phyloP scores from a whole-genome alignment of 306 rosid species.

The Cicer yamashitae region DNA sequence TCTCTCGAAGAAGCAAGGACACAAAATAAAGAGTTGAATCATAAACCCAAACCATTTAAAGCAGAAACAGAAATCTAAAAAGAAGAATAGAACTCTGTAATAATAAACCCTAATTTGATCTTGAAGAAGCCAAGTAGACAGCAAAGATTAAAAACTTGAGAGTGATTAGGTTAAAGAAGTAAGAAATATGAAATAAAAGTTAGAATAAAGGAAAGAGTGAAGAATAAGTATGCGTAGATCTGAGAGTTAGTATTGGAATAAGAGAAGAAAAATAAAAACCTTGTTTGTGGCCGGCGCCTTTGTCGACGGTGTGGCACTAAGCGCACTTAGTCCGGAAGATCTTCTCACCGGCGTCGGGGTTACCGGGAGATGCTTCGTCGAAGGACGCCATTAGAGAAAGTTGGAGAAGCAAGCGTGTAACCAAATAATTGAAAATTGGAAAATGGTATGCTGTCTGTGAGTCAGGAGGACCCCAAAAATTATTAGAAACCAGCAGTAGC shows the following conservation, averaged over 20 bases:
- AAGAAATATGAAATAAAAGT: neutral
- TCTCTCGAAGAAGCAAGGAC: no score
- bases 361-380: conserved; percentile 78
- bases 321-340: conserved; percentile 91
- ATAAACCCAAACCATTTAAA: neutral
- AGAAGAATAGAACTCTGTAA: neutral
- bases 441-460: neutral
- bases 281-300: conserved; percentile 94
- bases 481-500: neutral
- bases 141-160: neutral
- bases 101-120: neutral
- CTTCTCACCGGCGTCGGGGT: conserved; percentile 69
- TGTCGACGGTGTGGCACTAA: conserved; percentile 90
- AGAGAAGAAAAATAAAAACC: conserved; percentile 47
- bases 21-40: neutral
- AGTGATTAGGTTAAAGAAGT: neutral
- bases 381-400: conserved; percentile 70
- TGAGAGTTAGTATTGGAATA: neutral
- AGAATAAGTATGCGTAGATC: neutral
- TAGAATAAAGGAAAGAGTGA: neutral
- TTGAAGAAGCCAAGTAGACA: neutral
- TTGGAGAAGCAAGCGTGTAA: neutral
- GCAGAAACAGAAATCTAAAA: neutral
- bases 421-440: neutral
- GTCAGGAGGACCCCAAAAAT: no score